Percentiles rank a stretch among this genome's conserved stretches.
Conservation (phyloP, 2,329 filamentous ascomycete species). For the Aspergillus puulaauensis region DNA sequence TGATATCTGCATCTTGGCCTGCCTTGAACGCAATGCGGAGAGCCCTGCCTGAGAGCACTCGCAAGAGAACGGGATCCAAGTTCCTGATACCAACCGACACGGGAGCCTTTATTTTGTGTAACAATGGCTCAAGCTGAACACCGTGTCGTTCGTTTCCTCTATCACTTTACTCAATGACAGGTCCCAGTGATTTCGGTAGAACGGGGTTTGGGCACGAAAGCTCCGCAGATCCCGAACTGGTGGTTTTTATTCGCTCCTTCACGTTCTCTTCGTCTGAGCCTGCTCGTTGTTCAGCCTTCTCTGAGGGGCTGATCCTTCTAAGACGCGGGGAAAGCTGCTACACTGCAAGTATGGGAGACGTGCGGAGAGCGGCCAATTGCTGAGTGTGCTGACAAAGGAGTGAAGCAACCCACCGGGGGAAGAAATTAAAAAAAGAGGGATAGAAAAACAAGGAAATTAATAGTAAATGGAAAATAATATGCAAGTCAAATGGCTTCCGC, state of each 20-base stretch:
- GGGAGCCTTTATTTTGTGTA: constrained; percentile 21
- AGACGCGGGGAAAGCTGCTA: constrained; percentile 36
- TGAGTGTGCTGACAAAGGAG: constrained; percentile 17
- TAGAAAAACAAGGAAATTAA: constrained; percentile 12
- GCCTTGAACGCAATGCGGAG: constrained; percentile 39
- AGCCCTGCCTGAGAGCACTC: constrained; percentile 43
- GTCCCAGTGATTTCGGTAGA: constrained; percentile 10
- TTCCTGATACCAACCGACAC: constrained; percentile 26
- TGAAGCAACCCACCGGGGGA: constrained; percentile 13
- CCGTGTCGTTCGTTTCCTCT: constrained; percentile 11
- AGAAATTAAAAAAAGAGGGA: constrained; percentile 7
- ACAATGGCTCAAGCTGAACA: constrained; percentile 17
- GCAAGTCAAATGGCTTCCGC: constrained; percentile 26
- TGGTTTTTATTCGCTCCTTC: constrained; percentile 19
- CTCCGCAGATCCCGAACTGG: constrained; percentile 16
- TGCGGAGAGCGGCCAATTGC: constrained; percentile 32
- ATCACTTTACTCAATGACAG: constrained; percentile 13
- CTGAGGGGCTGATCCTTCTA: constrained; percentile 30
- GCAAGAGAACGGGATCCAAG: constrained; percentile 23
- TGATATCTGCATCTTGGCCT: constrained; percentile 47
- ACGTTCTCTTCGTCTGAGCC: constrained; percentile 18
- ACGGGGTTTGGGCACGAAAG: constrained; percentile 14
- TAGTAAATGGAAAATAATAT: constrained; percentile 18
- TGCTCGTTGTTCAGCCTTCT: constrained; percentile 24
- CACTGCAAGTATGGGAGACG: constrained; percentile 27